Evolutionary conservation across 148 eudicot species (phyloP), one percentile per base, ranked within the genome.

Genomic region (Suaeda aralocaspica): DNA sequence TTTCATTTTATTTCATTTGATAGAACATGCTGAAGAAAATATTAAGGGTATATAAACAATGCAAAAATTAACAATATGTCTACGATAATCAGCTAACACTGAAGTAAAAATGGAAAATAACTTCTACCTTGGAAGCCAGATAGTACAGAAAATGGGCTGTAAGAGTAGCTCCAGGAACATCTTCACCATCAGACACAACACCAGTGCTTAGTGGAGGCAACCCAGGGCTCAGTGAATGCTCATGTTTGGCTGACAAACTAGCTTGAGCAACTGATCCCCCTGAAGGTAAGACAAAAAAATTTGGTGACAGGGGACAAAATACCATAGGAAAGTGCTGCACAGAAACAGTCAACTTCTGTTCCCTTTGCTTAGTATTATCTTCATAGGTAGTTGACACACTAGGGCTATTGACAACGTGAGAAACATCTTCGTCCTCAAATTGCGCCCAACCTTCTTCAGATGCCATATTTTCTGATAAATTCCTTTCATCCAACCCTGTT

Each of bases 231-330:
- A 94, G 81, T 45, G 92, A 88, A 83, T 82, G 82, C 65, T 87
- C 92, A 36, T 87, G 87, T 57, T 83, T 79, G 72, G 80, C 28
- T 33, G 96, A 89, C 76, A 94, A 77, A 80, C 68, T 76, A 66
- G 98, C 89, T 82, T 87, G 97, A 68, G 91, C 90, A 78, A 89
- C 81, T 71, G 92, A 89, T 78, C 97, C 98, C 79, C 89, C 97
- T 68, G 98, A 91, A 78, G 98, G 98, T 56, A 94, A 80, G 74
- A 94, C 91, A 65, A 94, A 94, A 48, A 84, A 84, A 78, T 84
- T 85, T 53, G 98, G 92, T 55, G 98, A 85, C 64, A 94, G 67
- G 31, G 98, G 98, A 78, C 97, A 94, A 72, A 87, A 75, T 51
- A 93, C 72, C 87, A 94, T 59, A 72, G 98, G 98, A 74, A 94